phyloP scores from a whole-genome alignment of 371 early-diverging fungal genomes.

The Enteropsectra breve region DNA sequence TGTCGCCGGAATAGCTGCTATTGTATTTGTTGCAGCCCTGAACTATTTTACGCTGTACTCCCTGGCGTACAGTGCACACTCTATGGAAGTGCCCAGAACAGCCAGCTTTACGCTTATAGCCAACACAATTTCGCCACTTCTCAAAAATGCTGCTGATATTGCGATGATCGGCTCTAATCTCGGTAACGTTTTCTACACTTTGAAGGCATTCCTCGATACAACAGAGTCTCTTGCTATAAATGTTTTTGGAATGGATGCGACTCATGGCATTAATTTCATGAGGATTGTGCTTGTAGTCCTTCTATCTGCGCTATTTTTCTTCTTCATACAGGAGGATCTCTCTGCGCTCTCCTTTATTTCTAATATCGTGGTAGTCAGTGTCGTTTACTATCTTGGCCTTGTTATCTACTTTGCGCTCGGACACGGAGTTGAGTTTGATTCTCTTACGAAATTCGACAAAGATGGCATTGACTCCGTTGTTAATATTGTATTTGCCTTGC shows the following conservation, averaged over 20 bases:
- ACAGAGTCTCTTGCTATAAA: too few relatives aligned
- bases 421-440: background rate
- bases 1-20: slow-evolving; percentile 22
- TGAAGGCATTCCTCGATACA: too few relatives aligned
- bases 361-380: background rate
- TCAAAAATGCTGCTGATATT: slow-evolving; percentile 13
- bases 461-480: background rate
- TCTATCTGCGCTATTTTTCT: background rate
- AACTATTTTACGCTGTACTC: slow-evolving; percentile 50
- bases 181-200: slow-evolving; percentile 9
- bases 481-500: slow-evolving; percentile 15
- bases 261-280: background rate
- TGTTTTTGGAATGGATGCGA: background rate
- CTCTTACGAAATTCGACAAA: background rate
- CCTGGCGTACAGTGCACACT: slow-evolving; percentile 40
- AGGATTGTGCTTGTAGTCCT: background rate
- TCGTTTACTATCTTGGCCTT: background rate
- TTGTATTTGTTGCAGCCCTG: slow-evolving; percentile 33
- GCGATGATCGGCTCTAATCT: slow-evolving; percentile 18
- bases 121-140: background rate
- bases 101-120: slow-evolving; percentile 20
- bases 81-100: slow-evolving; percentile 2
- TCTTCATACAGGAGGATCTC: slow-evolving; percentile 13
- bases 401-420: background rate
- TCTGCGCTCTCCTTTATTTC: background rate